These are phyloP conservation scores for Tetracladium maxilliforme DNA, from an alignment of 2,329 filamentous ascomycete genomes.

Conservation along the genomic window DNA sequence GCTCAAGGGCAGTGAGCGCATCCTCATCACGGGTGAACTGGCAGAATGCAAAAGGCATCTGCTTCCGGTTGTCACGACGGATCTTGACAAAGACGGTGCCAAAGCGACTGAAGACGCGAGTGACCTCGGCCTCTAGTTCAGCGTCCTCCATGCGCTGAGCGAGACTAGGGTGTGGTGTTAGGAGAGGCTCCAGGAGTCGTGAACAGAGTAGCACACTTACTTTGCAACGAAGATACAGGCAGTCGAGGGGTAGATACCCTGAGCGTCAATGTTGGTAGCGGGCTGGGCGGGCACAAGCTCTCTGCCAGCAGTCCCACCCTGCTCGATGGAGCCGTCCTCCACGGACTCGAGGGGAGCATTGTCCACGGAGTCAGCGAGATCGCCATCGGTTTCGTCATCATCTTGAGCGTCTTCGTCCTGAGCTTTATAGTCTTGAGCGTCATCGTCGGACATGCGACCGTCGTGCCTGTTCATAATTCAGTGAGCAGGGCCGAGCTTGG, in stretches of 20 bases:
- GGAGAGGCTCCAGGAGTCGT: conserved; percentile 2
- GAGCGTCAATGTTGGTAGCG: no score
- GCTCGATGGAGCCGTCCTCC: no score
- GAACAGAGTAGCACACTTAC: conserved; percentile 24
- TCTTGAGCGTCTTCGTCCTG: no score
- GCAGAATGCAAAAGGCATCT: conserved; percentile 50
- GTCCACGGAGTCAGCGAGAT: no score
- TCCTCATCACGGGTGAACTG: conserved; percentile 40
- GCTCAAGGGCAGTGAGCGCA: conserved; percentile 29
- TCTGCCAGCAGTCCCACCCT: no score
- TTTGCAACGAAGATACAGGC: conserved; percentile 53
- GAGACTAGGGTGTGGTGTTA: conserved; percentile 25
- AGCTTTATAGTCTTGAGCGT: no score
- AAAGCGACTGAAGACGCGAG: conserved; percentile 33
- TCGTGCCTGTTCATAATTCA: no score
- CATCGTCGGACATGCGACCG: no score
- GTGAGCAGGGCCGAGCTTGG: no score
- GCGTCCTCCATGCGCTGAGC: conserved; percentile 31
- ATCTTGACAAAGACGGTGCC: conserved; percentile 49
- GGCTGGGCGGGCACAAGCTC: no score
- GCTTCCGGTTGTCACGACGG: conserved; percentile 34
- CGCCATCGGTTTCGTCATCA: no score
- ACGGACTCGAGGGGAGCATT: no score
- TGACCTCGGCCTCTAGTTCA: conserved; percentile 36
- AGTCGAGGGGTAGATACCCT: conserved; percentile 25